A percentile compares a stretch with the other conserved stretches of the same genome.
Conservation (phyloP, 495 filamentous ascomycete species). For the Xylaria acuta region DNA sequence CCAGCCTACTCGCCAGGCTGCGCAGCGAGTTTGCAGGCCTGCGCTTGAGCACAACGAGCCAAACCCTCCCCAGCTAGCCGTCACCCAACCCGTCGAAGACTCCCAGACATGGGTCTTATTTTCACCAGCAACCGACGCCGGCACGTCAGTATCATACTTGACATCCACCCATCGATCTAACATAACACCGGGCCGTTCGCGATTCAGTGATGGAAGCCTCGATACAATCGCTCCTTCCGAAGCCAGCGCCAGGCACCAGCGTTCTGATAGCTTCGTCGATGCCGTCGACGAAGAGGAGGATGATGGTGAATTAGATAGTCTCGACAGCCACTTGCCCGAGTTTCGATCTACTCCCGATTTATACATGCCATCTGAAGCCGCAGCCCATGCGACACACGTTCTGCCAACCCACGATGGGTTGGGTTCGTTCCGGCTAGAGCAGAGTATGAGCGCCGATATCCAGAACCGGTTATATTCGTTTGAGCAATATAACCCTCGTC, state of each 20-base stretch:
- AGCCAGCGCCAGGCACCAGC: constrained; percentile 46
- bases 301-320: constrained; percentile 83
- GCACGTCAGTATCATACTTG: constrained; percentile 68
- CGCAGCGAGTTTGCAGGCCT: constrained; percentile 63
- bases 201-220: constrained; percentile 84
- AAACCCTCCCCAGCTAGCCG: constrained; percentile 49
- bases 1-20: constrained; percentile 69
- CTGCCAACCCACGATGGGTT: constrained; percentile 91
- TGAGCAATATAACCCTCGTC: constrained; percentile 78
- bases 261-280: constrained; percentile 50
- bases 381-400: constrained; percentile 57
- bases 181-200: constrained; percentile 74
- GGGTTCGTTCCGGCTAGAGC: constrained; percentile 71
- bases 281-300: constrained; percentile 58
- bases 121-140: constrained; percentile 72
- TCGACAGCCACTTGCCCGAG: constrained; percentile 87
- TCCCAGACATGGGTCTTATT: constrained; percentile 97
- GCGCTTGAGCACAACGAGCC: constrained; percentile 55
- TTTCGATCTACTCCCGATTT: constrained; percentile 72
- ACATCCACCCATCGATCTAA: constrained; percentile 75
- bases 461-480: constrained; percentile 87
- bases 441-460: constrained; percentile 52
- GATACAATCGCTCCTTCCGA: constrained; percentile 64
- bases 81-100: constrained; percentile 60
- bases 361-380: constrained; percentile 49